phyloP scores from a whole-genome alignment of 768 basidiomycete species.

The Hygrocybe punicea region DNA sequence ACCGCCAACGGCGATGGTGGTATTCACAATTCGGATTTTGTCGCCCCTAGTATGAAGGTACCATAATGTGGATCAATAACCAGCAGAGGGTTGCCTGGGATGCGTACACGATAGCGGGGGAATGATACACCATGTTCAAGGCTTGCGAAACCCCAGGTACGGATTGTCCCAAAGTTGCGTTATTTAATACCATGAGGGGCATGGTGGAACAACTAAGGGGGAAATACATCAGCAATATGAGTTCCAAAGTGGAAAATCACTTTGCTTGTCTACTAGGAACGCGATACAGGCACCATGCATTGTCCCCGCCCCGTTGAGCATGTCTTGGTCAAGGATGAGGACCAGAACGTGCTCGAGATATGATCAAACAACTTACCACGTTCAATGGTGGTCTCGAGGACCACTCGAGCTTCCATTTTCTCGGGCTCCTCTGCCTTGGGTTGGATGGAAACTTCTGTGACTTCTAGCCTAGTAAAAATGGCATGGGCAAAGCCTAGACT shows the following conservation, averaged over 20 bases:
- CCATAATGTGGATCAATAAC: not conserved
- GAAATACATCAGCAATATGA: not conserved
- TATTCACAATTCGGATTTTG: slow-evolving; percentile 48
- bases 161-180: slow-evolving; percentile 3
- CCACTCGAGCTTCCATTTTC: slow-evolving; percentile 44
- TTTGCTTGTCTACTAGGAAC: slow-evolving; percentile 51
- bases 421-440: slow-evolving; percentile 44
- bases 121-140: slow-evolving; percentile 52
- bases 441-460: slow-evolving; percentile 42
- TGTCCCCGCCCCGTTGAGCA: slow-evolving; percentile 48
- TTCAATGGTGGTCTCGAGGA: slow-evolving; percentile 41
- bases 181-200: slow-evolving; percentile 35
- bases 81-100: not conserved
- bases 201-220: slow-evolving; percentile 47
- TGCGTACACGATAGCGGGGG: slow-evolving; percentile 50
- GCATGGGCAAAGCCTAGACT: slow-evolving; percentile 31
- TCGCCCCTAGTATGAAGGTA: slow-evolving; percentile 40
- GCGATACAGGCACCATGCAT: slow-evolving; percentile 58
- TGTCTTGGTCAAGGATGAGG: slow-evolving; percentile 37
- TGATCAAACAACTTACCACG: slow-evolving; percentile 36
- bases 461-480: slow-evolving; percentile 28
- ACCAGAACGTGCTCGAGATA: not conserved
- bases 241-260: slow-evolving; percentile 14
- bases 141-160: slow-evolving; percentile 44
- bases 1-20: slow-evolving; percentile 48